Conservation (phyloP, 1,284 basidiomycete genomes). For the Cerrena zonata region DNA sequence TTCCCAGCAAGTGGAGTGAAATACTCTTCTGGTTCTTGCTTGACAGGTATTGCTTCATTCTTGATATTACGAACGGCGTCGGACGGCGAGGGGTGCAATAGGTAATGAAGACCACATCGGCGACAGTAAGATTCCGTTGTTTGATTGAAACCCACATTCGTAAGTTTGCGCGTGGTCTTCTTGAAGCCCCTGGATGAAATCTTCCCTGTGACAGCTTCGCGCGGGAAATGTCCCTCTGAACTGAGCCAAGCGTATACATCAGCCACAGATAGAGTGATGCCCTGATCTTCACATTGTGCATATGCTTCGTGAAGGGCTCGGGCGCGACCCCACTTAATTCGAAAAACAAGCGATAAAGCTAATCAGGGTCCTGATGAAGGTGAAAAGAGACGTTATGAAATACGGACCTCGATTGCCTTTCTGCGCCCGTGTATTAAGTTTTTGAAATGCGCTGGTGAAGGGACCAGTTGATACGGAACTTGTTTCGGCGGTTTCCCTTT, state of each 20-base stretch:
- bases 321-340: slow-evolving; percentile 57
- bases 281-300: slow-evolving; percentile 22
- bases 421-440: slow-evolving; percentile 49
- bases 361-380: not conserved
- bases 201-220: slow-evolving; percentile 12
- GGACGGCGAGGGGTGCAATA: slow-evolving; percentile 20
- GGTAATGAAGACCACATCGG: slow-evolving; percentile 24
- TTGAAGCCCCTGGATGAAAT: not conserved
- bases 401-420: slow-evolving; percentile 64
- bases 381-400: not conserved
- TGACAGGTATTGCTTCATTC: slow-evolving; percentile 4
- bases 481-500: slow-evolving; percentile 31
- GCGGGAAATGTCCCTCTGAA: slow-evolving; percentile 45
- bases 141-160: not conserved
- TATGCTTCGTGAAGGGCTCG: slow-evolving; percentile 49
- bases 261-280: slow-evolving; percentile 39
- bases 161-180: slow-evolving; percentile 10
- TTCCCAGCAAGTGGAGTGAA: not conserved
- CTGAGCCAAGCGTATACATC: slow-evolving; percentile 59
- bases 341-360: no score
- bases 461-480: slow-evolving; percentile 51
- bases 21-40: slow-evolving; percentile 1
- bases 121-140: slow-evolving; percentile 20
- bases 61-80: slow-evolving; percentile 11
- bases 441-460: slow-evolving; percentile 40